These are phyloP conservation scores for Myriosclerotinia curreyana DNA, from an alignment of 2,329 filamentous ascomycete genomes.

Conservation along the genomic window DNA sequence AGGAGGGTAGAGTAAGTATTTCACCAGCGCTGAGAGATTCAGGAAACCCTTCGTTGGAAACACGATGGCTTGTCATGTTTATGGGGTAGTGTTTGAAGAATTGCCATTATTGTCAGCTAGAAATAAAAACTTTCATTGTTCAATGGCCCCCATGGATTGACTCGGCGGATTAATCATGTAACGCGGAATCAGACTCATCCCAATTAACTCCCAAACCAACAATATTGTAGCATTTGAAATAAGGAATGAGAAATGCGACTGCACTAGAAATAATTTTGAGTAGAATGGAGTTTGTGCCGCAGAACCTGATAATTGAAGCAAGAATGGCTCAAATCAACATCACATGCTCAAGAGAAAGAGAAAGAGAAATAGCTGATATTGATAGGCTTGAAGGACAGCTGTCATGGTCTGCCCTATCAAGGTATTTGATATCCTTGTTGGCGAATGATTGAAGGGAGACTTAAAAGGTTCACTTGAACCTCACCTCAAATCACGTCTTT, in stretches of 20 bases:
- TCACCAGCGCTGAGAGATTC: background rate
- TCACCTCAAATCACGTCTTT: background rate
- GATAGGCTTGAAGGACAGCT: background rate
- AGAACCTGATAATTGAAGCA: background rate
- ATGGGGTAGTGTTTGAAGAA: background rate
- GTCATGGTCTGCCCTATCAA: background rate
- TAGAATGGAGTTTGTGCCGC: background rate
- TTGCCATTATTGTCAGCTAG: background rate
- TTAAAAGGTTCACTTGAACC: background rate
- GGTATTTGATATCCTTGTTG: background rate
- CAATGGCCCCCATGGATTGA: background rate
- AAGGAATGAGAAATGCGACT: background rate
- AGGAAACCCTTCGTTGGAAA: background rate
- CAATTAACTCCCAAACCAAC: background rate
- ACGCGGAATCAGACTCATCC: background rate
- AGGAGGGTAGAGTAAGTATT: background rate
- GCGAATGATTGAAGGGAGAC: background rate
- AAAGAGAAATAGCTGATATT: background rate
- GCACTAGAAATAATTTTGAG: background rate
- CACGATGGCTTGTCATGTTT: background rate
- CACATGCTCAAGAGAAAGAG: background rate
- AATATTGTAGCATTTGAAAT: background rate
- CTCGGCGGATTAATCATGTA: background rate
- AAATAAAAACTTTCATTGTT: background rate
- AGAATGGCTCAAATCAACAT: background rate